Conservation (phyloP, 805 yeast genomes). For the Saturnispora galanensis region DNA sequence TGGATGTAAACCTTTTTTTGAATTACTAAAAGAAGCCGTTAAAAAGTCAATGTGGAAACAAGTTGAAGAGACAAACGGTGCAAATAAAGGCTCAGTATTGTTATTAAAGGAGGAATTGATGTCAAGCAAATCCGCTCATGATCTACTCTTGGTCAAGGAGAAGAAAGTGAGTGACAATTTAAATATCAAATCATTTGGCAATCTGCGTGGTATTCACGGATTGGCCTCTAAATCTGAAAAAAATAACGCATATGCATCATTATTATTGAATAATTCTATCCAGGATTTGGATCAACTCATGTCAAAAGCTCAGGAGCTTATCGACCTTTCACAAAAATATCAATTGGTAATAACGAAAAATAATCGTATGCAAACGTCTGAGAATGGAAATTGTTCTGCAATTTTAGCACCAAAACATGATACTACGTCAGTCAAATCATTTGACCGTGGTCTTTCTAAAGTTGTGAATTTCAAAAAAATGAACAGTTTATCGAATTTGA, state of each 20-base stretch:
- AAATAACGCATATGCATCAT: constrained; percentile 47
- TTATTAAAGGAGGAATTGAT: neutral
- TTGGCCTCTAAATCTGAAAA: constrained; percentile 49
- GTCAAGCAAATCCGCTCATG: neutral
- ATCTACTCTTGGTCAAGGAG: neutral
- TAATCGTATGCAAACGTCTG: constrained; percentile 10
- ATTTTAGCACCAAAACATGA: constrained; percentile 18
- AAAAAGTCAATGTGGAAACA: constrained; percentile 42
- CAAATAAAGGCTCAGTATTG: constrained; percentile 32
- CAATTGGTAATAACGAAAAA: constrained; percentile 19
- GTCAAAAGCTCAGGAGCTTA: constrained; percentile 68
- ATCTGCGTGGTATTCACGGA: constrained; percentile 52
- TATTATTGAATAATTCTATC: constrained; percentile 55
- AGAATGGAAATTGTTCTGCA: constrained; percentile 19
- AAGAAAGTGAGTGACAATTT: neutral
- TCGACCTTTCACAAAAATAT: constrained; percentile 43
- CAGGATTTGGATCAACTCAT: constrained; percentile 69
- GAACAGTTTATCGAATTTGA: constrained; percentile 16
- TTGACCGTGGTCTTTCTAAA: no score
- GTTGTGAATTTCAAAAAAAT: constrained; percentile 16
- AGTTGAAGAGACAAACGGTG: constrained; percentile 14
- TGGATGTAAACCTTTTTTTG: constrained; percentile 49
- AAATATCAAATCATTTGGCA: neutral
- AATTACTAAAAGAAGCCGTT: constrained; percentile 35
- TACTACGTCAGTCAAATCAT: no score